Base-by-base conservation (phyloP, 495 filamentous ascomycete genomes). In the Aspergillus kassunensis region DNA sequence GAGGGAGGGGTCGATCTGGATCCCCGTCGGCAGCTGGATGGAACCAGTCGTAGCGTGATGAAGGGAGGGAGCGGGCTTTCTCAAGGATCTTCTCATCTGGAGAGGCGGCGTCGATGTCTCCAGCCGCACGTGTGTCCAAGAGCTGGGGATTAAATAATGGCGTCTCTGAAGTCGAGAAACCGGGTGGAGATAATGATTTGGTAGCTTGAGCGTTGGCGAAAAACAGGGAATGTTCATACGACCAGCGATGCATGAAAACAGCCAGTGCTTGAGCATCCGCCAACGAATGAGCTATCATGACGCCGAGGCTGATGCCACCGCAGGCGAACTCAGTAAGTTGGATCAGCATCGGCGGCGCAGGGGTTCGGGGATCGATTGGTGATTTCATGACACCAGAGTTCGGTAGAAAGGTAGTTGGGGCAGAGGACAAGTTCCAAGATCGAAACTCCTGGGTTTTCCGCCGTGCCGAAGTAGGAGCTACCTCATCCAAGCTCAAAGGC, bases 201-300 rank as follows among this genome's bases (percentile, higher is more conserved):
- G 9, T 27, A 8, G 25, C 10, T 7, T 6, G 2, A 9, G 44
- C 2, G 46, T 45, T 1, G 56, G 24, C 8, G 63, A 37, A 27
- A 57, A 55, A 10, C 48, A 57, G 44, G 55, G 64, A 15, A 61
- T 61, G 7, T 24, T 50, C 15, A 71, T 67, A 18, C 24, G 41
- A 29, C 75, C 72, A 79, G 27, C 71, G 63, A 24, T 78, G 67
- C 4, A 71, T 62, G 25, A 82, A 81, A 15, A 65, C 54, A 11
- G 70, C 58, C n/a, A 82, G 49, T 1, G 71, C 39, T 23, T 70
- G 59, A 3, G 76, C 74, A 59, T 82, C 79, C 1, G 71, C 70
- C 5, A 81, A 57, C 13, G 68, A 67, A 55, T 82, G 78, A 0
- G 72, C 64, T 1, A 76, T 45, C 33, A 65, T 70, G 16, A 75